Conservation (phyloP, 2,329 filamentous ascomycete genomes). For the Cercospora citrullina region DNA sequence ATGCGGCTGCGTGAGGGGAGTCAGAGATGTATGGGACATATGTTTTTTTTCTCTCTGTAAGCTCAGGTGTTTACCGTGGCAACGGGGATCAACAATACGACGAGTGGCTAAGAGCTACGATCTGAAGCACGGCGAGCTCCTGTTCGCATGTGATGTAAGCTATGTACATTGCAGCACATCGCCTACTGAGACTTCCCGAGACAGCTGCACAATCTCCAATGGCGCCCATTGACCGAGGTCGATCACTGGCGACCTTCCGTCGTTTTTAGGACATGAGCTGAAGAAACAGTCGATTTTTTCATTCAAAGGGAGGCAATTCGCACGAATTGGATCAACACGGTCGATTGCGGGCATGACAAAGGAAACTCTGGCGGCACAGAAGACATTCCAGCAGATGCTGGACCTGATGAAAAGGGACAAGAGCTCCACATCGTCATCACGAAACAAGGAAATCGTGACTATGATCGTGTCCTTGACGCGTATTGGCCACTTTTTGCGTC, state of each 20-base stretch:
- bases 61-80: background rate
- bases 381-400: no score
- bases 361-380: no score
- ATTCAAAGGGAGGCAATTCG: background rate
- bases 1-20: background rate
- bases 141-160: background rate
- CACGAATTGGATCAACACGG: no score
- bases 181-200: background rate
- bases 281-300: background rate
- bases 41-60: background rate
- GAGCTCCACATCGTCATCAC: no score
- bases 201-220: background rate
- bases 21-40: background rate
- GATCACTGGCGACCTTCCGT: background rate
- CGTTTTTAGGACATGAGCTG: background rate
- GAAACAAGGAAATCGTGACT: no score
- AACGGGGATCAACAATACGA: background rate
- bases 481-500: no score
- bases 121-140: background rate
- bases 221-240: background rate
- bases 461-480: no score
- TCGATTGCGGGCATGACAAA: no score
- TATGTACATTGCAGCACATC: background rate
- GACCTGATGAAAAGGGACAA: no score
- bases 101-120: background rate